These are phyloP conservation scores for Rhynchosporium agropyri DNA, from an alignment of 2,329 filamentous ascomycete genomes.

Conservation along the genomic window DNA sequence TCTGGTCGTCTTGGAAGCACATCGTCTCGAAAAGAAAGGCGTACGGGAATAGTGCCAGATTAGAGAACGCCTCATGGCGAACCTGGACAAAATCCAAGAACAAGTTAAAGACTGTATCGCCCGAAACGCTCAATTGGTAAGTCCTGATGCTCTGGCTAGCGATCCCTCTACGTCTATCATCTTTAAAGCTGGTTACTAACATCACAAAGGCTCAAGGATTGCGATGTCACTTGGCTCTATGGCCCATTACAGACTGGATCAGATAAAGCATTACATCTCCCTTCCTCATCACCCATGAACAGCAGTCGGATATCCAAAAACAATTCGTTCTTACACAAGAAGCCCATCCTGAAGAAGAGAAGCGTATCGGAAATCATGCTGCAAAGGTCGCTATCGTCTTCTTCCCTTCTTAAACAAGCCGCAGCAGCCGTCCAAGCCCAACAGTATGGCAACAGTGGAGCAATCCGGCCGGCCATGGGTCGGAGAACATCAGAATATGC, in stretches of 20 bases:
- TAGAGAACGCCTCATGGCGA: conserved; percentile 97
- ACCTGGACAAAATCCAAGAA: conserved; percentile 95
- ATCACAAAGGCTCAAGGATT: conserved; percentile 81
- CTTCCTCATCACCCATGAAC: conserved; percentile 48
- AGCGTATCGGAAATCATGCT: conserved; percentile 96
- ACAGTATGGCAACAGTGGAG: conserved; percentile 52
- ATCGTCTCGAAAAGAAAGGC: conserved; percentile 78
- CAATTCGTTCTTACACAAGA: conserved; percentile 62
- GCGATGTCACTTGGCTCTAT: conserved; percentile 96
- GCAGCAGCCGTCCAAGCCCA: conserved; percentile 42
- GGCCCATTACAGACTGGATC: conserved; percentile 81
- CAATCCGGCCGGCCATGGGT: conserved; percentile 55
- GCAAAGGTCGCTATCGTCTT: conserved; percentile 83
- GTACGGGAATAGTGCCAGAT: conserved; percentile 77
- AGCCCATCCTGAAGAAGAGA: conserved; percentile 89
- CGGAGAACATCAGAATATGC: conserved; percentile 71
- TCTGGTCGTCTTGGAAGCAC: conserved; percentile 96
- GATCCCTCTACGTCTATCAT: neutral
- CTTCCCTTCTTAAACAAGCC: conserved; percentile 79
- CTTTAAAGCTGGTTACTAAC: conserved; percentile 20
- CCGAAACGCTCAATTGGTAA: conserved; percentile 92
- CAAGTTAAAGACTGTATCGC: conserved; percentile 81
- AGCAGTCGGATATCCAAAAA: conserved; percentile 59
- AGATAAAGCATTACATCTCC: conserved; percentile 55
- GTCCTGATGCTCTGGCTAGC: conserved; percentile 40